Percentiles rank a stretch among this genome's conserved stretches.
phyloP scores from a whole-genome alignment of 2,329 filamentous ascomycete genomes.

The Colletotrichum plurivorum region DNA sequence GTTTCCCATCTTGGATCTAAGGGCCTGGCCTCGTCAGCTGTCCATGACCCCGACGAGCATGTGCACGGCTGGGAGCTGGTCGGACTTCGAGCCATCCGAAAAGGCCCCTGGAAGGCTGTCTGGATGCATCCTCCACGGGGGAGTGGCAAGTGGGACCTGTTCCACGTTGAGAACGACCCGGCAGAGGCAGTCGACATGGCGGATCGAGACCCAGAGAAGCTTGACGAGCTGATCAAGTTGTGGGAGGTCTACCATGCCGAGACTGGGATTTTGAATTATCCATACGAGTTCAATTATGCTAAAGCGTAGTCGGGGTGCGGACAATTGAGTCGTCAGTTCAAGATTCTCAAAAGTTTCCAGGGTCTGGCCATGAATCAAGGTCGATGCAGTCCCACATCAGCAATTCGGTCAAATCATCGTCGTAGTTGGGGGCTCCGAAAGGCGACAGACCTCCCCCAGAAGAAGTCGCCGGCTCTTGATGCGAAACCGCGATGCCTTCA shows the following conservation, averaged over 20 bases:
- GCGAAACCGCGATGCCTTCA: too few relatives aligned
- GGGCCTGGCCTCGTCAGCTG: conserved; percentile 48
- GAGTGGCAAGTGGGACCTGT: conserved; percentile 71
- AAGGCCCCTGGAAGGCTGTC: conserved; percentile 70
- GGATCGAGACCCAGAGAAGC: neutral
- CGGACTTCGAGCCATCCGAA: conserved; percentile 65
- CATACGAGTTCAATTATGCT: too few relatives aligned
- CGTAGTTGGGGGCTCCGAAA: too few relatives aligned
- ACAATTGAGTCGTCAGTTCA: too few relatives aligned
- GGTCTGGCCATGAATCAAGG: too few relatives aligned
- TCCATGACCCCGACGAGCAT: conserved; percentile 63
- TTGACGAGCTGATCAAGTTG: conserved; percentile 9
- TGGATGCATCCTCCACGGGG: conserved; percentile 67
- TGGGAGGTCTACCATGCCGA: conserved; percentile 8
- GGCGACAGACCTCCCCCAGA: too few relatives aligned
- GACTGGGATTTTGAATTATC: conserved; percentile 7
- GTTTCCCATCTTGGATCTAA: conserved; percentile 50
- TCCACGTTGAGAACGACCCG: conserved; percentile 65
- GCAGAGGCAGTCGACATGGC: conserved; percentile 12
- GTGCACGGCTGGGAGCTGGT: conserved; percentile 70
- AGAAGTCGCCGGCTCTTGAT: too few relatives aligned
- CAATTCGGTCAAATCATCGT: too few relatives aligned
- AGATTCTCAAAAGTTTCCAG: too few relatives aligned
- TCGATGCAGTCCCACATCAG: too few relatives aligned
- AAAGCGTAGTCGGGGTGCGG: too few relatives aligned